phyloP scores from a whole-genome alignment of 1,284 basidiomycete genomes.

The Ceratobasidium theobromae region DNA sequence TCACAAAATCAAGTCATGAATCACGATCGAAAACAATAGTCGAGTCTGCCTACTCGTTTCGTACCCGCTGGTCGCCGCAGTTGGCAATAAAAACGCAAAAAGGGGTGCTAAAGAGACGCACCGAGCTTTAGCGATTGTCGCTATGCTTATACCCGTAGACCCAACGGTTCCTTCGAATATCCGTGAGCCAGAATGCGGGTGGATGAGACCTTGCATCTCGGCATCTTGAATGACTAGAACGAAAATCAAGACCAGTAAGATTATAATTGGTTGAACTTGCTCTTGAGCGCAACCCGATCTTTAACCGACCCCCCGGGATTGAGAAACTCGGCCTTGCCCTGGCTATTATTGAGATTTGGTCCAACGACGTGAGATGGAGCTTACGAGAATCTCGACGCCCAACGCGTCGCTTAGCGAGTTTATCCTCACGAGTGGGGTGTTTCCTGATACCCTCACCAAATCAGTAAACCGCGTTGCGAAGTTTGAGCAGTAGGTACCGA shows the following conservation, averaged over 20 bases:
- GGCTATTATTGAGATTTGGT: neutral
- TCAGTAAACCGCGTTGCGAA: neutral
- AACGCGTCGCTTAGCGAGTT: slow-evolving; percentile 87
- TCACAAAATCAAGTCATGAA: neutral
- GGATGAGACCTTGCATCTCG: slow-evolving; percentile 77
- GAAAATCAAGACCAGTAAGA: neutral
- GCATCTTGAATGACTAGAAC: slow-evolving; percentile 87
- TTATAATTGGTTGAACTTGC: slow-evolving; percentile 51
- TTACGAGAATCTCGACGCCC: slow-evolving; percentile 84
- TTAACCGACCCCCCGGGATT: slow-evolving; percentile 99
- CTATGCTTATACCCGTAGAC: slow-evolving; percentile 95
- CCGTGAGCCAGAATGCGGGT: slow-evolving; percentile 86
- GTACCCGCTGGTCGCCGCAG: slow-evolving; percentile 58
- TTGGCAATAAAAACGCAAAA: slow-evolving; percentile 6
- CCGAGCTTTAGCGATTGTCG: slow-evolving; percentile 89
- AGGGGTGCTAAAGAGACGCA: slow-evolving; percentile 43
- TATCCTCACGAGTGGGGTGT: slow-evolving; percentile 91
- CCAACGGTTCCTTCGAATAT: slow-evolving; percentile 99
- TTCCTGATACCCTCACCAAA: slow-evolving; percentile 56
- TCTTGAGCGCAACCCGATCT: slow-evolving; percentile 90
- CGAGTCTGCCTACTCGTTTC: slow-evolving; percentile 59
- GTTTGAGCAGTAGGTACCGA: too few species aligned
- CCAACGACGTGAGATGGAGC: slow-evolving; percentile 32
- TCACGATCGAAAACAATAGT: neutral
- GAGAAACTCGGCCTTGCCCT: slow-evolving; percentile 94